A percentile compares a stretch with the other conserved stretches of the same genome.
Conservation (phyloP, 2,329 filamentous ascomycete genomes). For the Ilyonectria mors-panacis region DNA sequence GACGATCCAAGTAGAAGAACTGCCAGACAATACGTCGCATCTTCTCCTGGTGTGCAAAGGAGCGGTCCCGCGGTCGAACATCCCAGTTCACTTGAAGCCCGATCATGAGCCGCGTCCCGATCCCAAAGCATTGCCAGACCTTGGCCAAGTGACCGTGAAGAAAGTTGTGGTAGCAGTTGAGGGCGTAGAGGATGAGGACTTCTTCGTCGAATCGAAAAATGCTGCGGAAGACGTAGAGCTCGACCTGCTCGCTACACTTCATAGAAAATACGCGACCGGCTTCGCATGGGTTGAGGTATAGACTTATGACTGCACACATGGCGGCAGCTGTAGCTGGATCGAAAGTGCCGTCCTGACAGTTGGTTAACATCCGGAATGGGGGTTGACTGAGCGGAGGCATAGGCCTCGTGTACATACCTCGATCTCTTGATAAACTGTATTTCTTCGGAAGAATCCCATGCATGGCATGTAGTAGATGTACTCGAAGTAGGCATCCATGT, state of each 20-base stretch:
- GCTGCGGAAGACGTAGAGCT: constrained; percentile 58
- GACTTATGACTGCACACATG: constrained; percentile 56
- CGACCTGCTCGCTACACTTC: constrained; percentile 57
- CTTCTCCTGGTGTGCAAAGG: constrained; percentile 55
- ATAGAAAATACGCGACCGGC: constrained; percentile 54
- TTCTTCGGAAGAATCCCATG: constrained; percentile 57
- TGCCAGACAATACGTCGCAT: constrained; percentile 57
- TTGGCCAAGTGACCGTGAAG: constrained; percentile 56
- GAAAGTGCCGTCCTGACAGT: constrained; percentile 51
- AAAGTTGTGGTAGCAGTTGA: constrained; percentile 56
- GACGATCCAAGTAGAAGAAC: constrained; percentile 56
- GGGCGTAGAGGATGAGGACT: constrained; percentile 53
- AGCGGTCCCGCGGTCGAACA: constrained; percentile 45
- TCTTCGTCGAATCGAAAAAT: constrained; percentile 56
- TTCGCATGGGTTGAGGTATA: constrained; percentile 54
- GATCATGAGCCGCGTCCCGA: constrained; percentile 55
- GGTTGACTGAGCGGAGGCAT: background rate
- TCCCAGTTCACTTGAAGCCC: constrained; percentile 60
- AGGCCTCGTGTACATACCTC: constrained; percentile 43
- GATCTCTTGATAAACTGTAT: constrained; percentile 53
- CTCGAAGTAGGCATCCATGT: constrained; percentile 58
- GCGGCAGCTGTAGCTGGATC: constrained; percentile 54
- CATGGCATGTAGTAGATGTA: constrained; percentile 57
- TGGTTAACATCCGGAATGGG: background rate
- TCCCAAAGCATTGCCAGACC: constrained; percentile 58